Conservation (phyloP, 2,329 filamentous ascomycete genomes). For the Cytospora mali region DNA sequence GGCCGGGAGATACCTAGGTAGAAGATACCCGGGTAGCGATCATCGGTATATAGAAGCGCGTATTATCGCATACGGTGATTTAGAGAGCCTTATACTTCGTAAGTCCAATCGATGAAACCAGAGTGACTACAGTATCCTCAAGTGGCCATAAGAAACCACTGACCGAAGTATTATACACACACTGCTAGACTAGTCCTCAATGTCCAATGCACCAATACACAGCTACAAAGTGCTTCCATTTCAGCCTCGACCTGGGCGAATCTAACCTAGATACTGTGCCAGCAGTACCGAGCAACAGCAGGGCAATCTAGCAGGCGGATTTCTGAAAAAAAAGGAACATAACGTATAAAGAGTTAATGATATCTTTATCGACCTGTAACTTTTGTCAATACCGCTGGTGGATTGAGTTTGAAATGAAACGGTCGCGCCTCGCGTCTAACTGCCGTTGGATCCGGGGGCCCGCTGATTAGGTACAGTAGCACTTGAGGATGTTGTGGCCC, state of each 20-base stretch:
- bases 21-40: neutral
- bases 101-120: neutral
- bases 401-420: neutral
- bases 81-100: neutral
- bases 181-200: neutral
- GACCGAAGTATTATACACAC: neutral
- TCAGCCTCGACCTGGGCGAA: too few relatives aligned
- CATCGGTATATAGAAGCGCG: neutral
- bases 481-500: neutral
- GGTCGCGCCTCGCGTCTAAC: neutral
- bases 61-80: neutral
- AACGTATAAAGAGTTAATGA: neutral
- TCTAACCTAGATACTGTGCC: too few relatives aligned
- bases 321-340: neutral
- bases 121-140: neutral
- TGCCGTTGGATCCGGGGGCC: neutral
- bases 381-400: constrained; percentile 1
- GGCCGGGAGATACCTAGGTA: neutral
- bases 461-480: too few relatives aligned
- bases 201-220: neutral
- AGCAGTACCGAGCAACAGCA: neutral
- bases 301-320: too few relatives aligned
- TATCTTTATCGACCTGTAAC: neutral
- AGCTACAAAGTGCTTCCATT: neutral
- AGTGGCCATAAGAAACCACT: neutral